Conservation (phyloP, 106 monocot species). For the Acanthochlamys bracteata region DNA sequence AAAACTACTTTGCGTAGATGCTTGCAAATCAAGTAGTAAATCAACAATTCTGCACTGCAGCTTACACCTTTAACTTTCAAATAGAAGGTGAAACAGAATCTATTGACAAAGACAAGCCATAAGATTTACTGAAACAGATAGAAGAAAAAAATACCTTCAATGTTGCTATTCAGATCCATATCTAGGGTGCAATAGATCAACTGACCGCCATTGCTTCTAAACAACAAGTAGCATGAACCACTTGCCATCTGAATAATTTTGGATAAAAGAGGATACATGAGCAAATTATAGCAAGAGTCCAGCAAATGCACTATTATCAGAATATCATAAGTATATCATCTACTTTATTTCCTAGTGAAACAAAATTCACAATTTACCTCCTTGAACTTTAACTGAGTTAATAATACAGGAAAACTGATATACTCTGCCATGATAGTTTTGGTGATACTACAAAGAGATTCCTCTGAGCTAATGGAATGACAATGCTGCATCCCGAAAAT, state of each 20-base stretch:
- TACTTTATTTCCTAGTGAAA: no score
- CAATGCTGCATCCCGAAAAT: conserved; percentile 34
- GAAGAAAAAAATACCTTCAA: conserved; percentile 23
- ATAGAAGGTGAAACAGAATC: no score
- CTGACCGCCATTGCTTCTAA: conserved; percentile 24
- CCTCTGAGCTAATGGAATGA: conserved; percentile 14
- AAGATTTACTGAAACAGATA: no score
- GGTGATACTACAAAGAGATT: conserved; percentile 10
- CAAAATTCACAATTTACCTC: conserved; percentile 11
- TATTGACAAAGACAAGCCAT: no score
- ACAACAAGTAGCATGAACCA: conserved; percentile 32
- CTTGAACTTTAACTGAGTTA: conserved; percentile 23
- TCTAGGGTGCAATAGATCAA: conserved; percentile 8
- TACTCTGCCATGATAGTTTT: conserved; percentile 35
- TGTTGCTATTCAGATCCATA: conserved; percentile 15
- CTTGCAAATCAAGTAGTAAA: no score
- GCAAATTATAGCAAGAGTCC: no score
- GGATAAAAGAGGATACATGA: no score
- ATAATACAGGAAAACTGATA: conserved; percentile 43
- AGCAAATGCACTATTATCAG: no score
- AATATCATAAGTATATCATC: no score
- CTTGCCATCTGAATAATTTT: conserved; percentile 31
- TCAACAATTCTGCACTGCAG: no score
- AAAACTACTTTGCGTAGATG: no score
- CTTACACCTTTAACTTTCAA: no score